Evolutionary conservation across 2,329 filamentous ascomycete species (phyloP).

Genomic region (Fusarium cyanostomum): DNA sequence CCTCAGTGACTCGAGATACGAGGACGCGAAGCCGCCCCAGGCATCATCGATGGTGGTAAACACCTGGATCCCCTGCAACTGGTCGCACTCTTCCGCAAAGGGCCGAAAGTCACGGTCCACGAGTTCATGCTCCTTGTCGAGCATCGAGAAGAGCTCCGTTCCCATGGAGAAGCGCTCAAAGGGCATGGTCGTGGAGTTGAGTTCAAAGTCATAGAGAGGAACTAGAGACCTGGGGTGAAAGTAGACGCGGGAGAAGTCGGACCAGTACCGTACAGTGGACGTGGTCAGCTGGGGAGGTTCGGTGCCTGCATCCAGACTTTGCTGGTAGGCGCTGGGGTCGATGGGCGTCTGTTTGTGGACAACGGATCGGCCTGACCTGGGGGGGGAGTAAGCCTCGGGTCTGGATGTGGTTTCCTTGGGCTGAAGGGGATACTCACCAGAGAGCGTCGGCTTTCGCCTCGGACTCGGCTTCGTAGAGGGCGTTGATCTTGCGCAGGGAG

Average conservation of each 20-base stretch:
- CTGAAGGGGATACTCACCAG: constrained; percentile 44
- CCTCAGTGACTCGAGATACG: constrained; percentile 78
- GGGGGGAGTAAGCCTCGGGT: not conserved
- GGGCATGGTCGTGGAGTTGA: constrained; percentile 81
- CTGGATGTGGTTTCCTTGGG: not conserved
- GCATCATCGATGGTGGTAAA: constrained; percentile 78
- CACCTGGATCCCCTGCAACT: constrained; percentile 87
- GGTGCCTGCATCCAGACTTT: constrained; percentile 77
- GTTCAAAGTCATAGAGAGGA: constrained; percentile 86
- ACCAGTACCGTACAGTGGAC: constrained; percentile 90
- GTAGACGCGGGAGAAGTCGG: constrained; percentile 92
- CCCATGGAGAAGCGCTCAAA: constrained; percentile 92
- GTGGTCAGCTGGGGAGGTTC: constrained; percentile 72
- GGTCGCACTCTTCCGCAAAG: constrained; percentile 93
- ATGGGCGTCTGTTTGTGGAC: constrained; percentile 76
- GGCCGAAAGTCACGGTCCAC: constrained; percentile 89
- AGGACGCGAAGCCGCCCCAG: constrained; percentile 80
- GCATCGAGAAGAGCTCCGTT: constrained; percentile 75
- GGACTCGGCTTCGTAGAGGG: constrained; percentile 75
- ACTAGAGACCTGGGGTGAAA: constrained; percentile 90
- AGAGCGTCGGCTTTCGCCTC: constrained; percentile 47
- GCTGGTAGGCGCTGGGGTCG: constrained; percentile 77
- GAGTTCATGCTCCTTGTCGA: constrained; percentile 85
- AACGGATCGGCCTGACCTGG: constrained; percentile 72
- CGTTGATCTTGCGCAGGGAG: constrained; percentile 85